These are phyloP conservation scores for Ceratocystis colombiana DNA, from an alignment of 2,329 filamentous ascomycete genomes.

Conservation along the genomic window DNA sequence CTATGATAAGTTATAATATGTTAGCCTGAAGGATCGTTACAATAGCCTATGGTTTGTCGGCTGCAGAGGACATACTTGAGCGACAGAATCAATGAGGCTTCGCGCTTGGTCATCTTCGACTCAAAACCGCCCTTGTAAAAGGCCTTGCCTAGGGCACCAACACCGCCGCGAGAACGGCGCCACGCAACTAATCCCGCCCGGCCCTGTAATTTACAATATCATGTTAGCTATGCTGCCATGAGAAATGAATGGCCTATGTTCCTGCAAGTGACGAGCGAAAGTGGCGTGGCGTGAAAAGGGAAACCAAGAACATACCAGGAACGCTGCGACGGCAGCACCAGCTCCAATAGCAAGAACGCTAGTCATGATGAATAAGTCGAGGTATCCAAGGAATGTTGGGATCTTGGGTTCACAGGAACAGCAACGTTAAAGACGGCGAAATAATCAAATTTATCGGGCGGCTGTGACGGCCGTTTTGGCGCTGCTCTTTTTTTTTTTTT, in stretches of 20 bases:
- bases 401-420: not conserved
- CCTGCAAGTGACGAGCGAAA: not conserved
- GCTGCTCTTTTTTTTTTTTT: not conserved
- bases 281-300: not conserved
- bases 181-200: conserved; percentile 85
- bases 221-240: too few species aligned
- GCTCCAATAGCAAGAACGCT: conserved; percentile 40
- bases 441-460: not conserved
- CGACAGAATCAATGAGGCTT: conserved; percentile 82
- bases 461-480: not conserved
- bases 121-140: conserved; percentile 99
- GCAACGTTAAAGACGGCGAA: not conserved
- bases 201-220: conserved; percentile 47
- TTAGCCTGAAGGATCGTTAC: not conserved
- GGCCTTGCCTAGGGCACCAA: conserved; percentile 72
- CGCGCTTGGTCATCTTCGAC: conserved; percentile 80
- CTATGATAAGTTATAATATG: conserved; percentile 37
- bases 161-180: conserved; percentile 66
- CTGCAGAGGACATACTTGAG: conserved; percentile 55
- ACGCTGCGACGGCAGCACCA: conserved; percentile 43
- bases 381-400: not conserved
- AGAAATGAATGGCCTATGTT: too few species aligned
- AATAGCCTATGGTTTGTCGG: conserved; percentile 16
- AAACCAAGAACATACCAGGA: conserved; percentile 39
- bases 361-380: conserved; percentile 32